Evolutionary conservation across 2,329 filamentous ascomycete genomes (phyloP), one percentile per base, ranked within the genome.

Genomic region (Cordyceps javanica): DNA sequence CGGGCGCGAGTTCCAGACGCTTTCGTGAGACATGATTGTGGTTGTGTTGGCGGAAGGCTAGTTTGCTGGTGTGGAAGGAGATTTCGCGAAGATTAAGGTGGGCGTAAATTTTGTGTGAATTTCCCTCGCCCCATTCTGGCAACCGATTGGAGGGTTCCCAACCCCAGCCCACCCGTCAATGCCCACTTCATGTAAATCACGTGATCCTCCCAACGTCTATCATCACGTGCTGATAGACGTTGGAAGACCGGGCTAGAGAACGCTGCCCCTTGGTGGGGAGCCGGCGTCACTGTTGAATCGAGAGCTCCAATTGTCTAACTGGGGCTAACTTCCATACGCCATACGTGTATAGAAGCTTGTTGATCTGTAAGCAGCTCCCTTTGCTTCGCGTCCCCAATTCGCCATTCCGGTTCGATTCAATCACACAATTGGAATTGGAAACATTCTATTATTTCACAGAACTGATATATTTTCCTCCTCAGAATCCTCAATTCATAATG

Each of bases 1-100:
- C 75, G 94, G 94, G 78, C 94, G 92, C 74, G 91, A 96, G 88
- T 95, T 96, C 92, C 93, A 99, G 82, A 97, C 91, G 75, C 89
- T 91, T 84, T 97, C 93, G 91, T 83, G 82, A 80, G 79, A 82
- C 82, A 82, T 84, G 69, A 71, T 82, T 73, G 72, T 74, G 72
- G 69, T 66, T 73, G 65, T 60, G 60, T 63, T 61, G 62, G 62
- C 63, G 63, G 63, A 60, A 57, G 59, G 63, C 64, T 60, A 63
- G 66, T 64, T 65, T 21, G 41, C 45, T 49, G 63, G 63, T 68
- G 63, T 38, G 67, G 66, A 64, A 63, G 63, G 63, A 63, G 65
- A 69, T 67, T 71, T 72, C 68, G 67, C 65, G 66, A 68, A 62
- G 62, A 65, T 65, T 63, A 60, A 64, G 65, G 63, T 68, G 65